Evolutionary conservation across 2,329 filamentous ascomycete genomes (phyloP), one percentile per base, ranked within the genome.

Genomic region (Diaporthe humulicola): DNA sequence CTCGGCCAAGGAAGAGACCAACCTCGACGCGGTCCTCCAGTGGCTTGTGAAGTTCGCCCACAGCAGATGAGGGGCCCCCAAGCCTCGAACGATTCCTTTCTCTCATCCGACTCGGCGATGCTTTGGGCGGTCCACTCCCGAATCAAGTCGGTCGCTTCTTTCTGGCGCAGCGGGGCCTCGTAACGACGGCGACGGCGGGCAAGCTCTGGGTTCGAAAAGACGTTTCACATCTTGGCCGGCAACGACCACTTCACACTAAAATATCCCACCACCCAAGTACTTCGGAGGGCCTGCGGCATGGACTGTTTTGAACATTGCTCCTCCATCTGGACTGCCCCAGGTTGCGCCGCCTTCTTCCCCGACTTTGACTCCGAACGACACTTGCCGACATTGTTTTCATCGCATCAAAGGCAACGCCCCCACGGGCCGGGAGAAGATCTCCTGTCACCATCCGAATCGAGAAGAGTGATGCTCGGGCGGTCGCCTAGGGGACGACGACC

Each of bases 1-100:
- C 86, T 98, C 96, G 83, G 97, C 96, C 76, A 98, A 98, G 85
- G 96, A 98, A 84, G 97, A 99, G 86, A 99, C 96, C 74, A 99
- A 99, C 86, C 91, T 99, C 78, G 96, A 99, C 82, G 97, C 96
- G 9, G 97, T 99, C 70, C 88, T 99, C 80, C 94, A 98, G 83
- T 99, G 97, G 94, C 88, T 99, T 83, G 96, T 99, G 84, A 96
- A 95, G 79, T 94, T 94, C 83, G 93, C 95, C 77, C 74, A 78
- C 71, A 95, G 89, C 82, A 93, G 93, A 86, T 95, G 86, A 91
- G 33, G 48, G 25, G 33, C 28, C 28, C 40, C 48, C n/a, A n/a
- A 14, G 22, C 40, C 36, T 36, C n/a, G 28, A 6, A 28, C 30
- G 38, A 33, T 48, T 60, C 70, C 66, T 76, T 70, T 57, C 52